Evolutionary conservation across 1,284 basidiomycete species (phyloP), one percentile per base, ranked within the genome.

Genomic region (Schizopora paradoxa): DNA sequence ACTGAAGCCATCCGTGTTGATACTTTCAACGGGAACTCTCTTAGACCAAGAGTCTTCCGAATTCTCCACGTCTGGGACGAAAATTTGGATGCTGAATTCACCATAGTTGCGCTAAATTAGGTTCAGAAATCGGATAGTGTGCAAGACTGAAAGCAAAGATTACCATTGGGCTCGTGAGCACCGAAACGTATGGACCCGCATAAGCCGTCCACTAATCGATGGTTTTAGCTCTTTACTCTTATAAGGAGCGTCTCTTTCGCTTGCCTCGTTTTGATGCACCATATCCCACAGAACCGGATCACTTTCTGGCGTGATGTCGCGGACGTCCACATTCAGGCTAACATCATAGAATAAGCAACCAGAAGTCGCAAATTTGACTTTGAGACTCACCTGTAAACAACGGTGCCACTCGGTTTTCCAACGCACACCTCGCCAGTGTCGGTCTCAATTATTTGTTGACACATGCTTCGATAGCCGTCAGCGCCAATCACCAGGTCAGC

Each of bases 401-500:
- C 32, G 38, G 13, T 50, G 43, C 2, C 39, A 33, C 3, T 43
- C 48, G 25, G 45, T 34, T 16, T 5, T 2, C 3, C 18, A 13
- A 6, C 10, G 18, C 5, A 35, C 4, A 5, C 10, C n/a, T 40
- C 34, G 8, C 36, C 11, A 18, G 46, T 36, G 47, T 54, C 28
- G 58, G 60, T 16, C 50, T 49, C 26, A 13, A 71, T 54, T 13
- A 61, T 45, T 39, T 59, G 52, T 18, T 69, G 62, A 21, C 59
- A 61, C 14, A 65, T 41, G 5, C 68, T 73, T 31, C 53, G 52
- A 11, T 63, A 61, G 5, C 82, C 82, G 53, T 84, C 82, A 0
- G 82, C 80, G 14, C 79, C 82, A 28, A 86, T 62, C 40, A 85
- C 67, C n/a, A 84, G 66, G 54, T 85, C 76, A 6, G 69, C 76